Percentiles rank a stretch among this genome's conserved stretches.
Conservation (phyloP, 2,329 filamentous ascomycete species). For the Zymoseptoria ardabiliae region DNA sequence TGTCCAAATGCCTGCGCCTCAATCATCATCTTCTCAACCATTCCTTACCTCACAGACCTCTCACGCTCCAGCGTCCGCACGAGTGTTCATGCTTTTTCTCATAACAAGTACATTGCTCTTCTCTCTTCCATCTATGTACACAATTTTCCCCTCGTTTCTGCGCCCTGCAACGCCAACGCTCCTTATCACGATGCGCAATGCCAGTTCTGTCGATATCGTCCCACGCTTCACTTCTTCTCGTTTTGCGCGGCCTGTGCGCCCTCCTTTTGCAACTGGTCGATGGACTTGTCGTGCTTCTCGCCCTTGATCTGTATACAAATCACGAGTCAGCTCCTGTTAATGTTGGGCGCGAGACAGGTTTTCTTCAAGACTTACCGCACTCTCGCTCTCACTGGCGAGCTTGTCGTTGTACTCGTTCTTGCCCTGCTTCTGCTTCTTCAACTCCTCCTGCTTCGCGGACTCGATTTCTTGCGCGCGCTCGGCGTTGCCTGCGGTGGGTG, state of each 20-base stretch:
- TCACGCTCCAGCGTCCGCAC: too few species aligned
- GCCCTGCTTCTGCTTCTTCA: slow-evolving; percentile 48
- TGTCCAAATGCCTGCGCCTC: not conserved
- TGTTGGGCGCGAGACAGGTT: not conserved
- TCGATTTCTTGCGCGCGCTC: slow-evolving; percentile 40
- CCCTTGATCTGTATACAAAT: slow-evolving; percentile 27
- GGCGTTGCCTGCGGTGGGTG: slow-evolving; percentile 33
- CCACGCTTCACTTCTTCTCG: slow-evolving; percentile 15
- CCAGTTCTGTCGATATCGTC: not conserved
- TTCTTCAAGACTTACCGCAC: slow-evolving; percentile 48
- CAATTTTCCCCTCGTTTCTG: not conserved
- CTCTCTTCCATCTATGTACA: not conserved
- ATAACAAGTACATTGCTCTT: not conserved
- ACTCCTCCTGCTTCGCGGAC: slow-evolving; percentile 55
- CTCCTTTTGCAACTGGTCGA: slow-evolving; percentile 30
- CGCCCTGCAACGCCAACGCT: not conserved
- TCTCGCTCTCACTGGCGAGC: slow-evolving; percentile 72
- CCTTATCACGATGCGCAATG: not conserved
- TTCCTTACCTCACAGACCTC: not conserved
- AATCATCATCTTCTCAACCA: not conserved
- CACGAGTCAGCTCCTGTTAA: not conserved
- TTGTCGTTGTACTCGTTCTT: slow-evolving; percentile 69
- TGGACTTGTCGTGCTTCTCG: slow-evolving; percentile 26
- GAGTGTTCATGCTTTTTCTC: not conserved
- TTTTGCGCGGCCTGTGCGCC: slow-evolving; percentile 26